Percentiles rank a stretch among this genome's conserved stretches.
Evolutionary conservation across 2,329 filamentous ascomycete species (phyloP).

Genomic region (Aspergillus sp.): DNA sequence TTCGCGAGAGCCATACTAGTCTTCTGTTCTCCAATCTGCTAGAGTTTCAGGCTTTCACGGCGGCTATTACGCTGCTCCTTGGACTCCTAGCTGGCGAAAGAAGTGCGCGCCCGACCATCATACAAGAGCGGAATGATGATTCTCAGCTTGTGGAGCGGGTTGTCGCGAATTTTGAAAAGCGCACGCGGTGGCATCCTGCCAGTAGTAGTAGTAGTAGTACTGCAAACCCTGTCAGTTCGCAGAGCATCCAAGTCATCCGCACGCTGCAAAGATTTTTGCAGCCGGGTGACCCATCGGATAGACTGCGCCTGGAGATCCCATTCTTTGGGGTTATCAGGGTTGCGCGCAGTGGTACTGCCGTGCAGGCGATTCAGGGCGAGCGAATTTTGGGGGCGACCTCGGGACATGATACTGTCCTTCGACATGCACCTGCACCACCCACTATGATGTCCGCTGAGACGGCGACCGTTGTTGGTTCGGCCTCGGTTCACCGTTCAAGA

Average conservation of each 20-base stretch:
- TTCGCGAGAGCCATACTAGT: background rate
- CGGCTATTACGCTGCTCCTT: background rate
- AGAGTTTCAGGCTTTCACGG: background rate
- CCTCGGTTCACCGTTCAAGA: background rate
- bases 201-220: too few species aligned
- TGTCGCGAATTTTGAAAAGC: background rate
- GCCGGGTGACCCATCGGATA: background rate
- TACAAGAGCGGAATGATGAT: background rate
- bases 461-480: background rate
- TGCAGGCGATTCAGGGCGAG: constrained; percentile 1
- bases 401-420: background rate
- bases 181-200: background rate
- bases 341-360: background rate
- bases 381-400: background rate
- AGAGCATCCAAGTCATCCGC: constrained; percentile 2
- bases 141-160: constrained; percentile 1
- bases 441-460: background rate
- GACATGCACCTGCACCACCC: too few species aligned
- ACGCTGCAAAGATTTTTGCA: constrained; percentile 1
- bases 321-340: constrained; percentile 3
- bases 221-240: background rate
- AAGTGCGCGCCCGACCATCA: background rate
- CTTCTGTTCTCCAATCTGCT: background rate
- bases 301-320: constrained; percentile 1
- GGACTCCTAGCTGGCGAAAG: background rate